Base-by-base conservation (phyloP, 768 basidiomycete species). In the Agrocybe praecox region DNA sequence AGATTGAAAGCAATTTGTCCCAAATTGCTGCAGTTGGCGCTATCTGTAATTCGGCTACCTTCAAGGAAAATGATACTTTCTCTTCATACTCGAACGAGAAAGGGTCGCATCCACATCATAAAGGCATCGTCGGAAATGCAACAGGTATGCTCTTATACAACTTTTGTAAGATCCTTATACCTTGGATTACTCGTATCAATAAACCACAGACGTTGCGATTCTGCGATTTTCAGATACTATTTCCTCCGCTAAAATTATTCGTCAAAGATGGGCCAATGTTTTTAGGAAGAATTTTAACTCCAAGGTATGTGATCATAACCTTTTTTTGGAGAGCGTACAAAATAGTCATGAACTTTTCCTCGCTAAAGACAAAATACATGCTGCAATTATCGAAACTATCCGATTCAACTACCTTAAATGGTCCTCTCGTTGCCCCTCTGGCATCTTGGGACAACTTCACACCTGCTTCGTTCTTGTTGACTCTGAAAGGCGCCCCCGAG, bases 31-130 rank as follows among this genome's bases (percentile, higher is more conserved):
- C 79, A 1, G 67, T 83, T 18, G 78, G 80, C 19, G 79, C 74
- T 0, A 68, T 85, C 9, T 85, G 84, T 62, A 85, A 85, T 56
- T 76, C 78, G 1, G 83, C 83, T 0, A 62, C 61, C 0, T 81
- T 83, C 50, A 40, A 40, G 4, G 75, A 78, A 40, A 46, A 42
- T 15, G 54, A 52, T 21, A 59, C 65, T 5, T 60, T 62, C 1
- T 64, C 69, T 8, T 36, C 55, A 4, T 67, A 69, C 52, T 67
- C 72, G 33, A 53, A 63, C 3, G 52, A 54, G 18, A 67, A 68
- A 40, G 63, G 68, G 12, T 63, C 65, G 29, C 32, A 55, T 32
- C 75, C 69, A 36, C 26, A 29, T 9, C 26, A 29, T 29, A 80
- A 76, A 44, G 44, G 50, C 12, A 63, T 69, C 26, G 48, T 66